A percentile compares a stretch with the other conserved stretches of the same genome.
Evolutionary conservation across 768 basidiomycete species (phyloP).

Genomic region (Gelatoporia subvermispora): DNA sequence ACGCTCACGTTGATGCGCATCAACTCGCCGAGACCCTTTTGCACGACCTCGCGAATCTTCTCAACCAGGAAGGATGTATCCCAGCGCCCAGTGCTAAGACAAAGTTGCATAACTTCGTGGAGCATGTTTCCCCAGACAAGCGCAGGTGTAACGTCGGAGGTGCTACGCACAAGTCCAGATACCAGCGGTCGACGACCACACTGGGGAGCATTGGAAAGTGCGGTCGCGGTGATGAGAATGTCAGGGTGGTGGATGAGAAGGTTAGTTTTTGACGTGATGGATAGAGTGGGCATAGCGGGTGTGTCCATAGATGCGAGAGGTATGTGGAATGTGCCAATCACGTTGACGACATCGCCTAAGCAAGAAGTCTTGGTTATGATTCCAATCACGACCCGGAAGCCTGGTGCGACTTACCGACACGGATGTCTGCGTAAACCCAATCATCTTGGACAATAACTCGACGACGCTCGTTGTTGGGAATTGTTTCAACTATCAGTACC

Average conservation of each 20-base stretch:
- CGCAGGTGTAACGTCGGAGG: constrained; percentile 57
- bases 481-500: constrained; percentile 47
- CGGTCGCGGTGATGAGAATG: constrained; percentile 84
- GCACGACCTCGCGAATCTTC: constrained; percentile 52
- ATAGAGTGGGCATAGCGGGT: constrained; percentile 40
- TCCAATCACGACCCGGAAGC: not conserved
- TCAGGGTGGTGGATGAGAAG: constrained; percentile 89
- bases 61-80: constrained; percentile 56
- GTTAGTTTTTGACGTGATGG: constrained; percentile 58
- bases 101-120: constrained; percentile 86
- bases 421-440: constrained; percentile 65
- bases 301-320: constrained; percentile 29
- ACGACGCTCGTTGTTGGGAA: constrained; percentile 34
- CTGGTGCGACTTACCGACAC: constrained; percentile 43
- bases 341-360: constrained; percentile 76
- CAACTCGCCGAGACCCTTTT: constrained; percentile 53
- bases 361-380: not conserved
- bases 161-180: constrained; percentile 52
- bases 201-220: constrained; percentile 75
- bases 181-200: constrained; percentile 89
- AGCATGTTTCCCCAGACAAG: constrained; percentile 91
- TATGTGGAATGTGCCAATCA: constrained; percentile 47
- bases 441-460: constrained; percentile 68
- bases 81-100: constrained; percentile 60
- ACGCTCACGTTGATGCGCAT: constrained; percentile 53